Evolutionary conservation across 805 yeast genomes (phyloP), one percentile per base, ranked within the genome.

Genomic region (Monosporozyma solicola): DNA sequence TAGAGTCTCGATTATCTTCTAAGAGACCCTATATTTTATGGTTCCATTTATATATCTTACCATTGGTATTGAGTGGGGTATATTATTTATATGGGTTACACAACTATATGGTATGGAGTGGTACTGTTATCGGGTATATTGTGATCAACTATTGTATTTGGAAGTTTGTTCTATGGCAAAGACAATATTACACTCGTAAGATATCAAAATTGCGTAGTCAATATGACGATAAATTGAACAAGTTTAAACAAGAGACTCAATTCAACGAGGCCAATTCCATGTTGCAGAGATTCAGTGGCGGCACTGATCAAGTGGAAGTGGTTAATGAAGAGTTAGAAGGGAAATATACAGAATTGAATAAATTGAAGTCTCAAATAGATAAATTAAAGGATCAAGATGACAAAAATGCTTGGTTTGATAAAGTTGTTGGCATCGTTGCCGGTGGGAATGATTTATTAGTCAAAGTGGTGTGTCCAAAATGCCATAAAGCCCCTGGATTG

Each of bases 211-310:
- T 43, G 13, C 46, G 46, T 22, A 43, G 31, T 22, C 29, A 22
- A 43, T 43, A 83, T 55, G 70, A 72, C 52, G 67, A 68, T 27
- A 81, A 82, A 63, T 75, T 86, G 49, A 85, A 83, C 24, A 86
- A 82, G 55, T 72, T 86, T 67, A 87, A 87, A 67, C 73, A 77
- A 53, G 75, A 80, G 61, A 86, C 96, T 15, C 85, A 87, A 58
- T 92, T 81, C 66, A 79, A 85, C 60, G 76, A 83, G 13, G 87
- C 96, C 0, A 83, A 82, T 66, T 82, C 85, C n/a, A 74, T 91
- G 47, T 70, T 91, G 46, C 79, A 77, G 50, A 75, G 90, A 61
- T 90, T 79, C 58, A 71, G 77, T 9, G 65, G 69, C 41, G 87
- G 85, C 15, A 76, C 72, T 43, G 79, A 77, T 55, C 70, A 73